Conservation (phyloP, 192 early-diverging fungal genomes). For the Backusella mclennaniae region DNA sequence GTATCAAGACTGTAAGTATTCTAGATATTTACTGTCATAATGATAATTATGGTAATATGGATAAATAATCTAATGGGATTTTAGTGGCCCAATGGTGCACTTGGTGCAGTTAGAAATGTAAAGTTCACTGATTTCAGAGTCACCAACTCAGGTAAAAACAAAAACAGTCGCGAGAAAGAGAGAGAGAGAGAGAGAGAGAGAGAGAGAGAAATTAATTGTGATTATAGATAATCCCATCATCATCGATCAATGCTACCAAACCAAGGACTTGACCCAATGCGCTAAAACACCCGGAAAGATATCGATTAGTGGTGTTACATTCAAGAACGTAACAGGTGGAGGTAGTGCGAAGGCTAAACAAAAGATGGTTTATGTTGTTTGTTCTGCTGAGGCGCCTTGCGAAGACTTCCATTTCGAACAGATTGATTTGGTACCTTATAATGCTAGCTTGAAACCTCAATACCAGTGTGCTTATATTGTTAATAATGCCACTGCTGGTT, state of each 20-base stretch:
- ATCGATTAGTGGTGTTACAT: not conserved
- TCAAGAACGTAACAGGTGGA: not conserved
- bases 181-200: not conserved
- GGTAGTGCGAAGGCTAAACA: not conserved
- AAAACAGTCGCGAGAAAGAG: too few species aligned
- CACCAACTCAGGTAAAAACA: not conserved
- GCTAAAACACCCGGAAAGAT: not conserved
- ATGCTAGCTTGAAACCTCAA: not conserved
- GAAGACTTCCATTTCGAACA: not conserved
- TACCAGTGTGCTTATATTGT: not conserved
- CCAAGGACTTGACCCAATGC: not conserved
- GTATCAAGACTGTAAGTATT: constrained; percentile 2
- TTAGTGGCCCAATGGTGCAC: not conserved
- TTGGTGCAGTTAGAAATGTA: not conserved
- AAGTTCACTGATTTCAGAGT: constrained; percentile 8
- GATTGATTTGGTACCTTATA: not conserved
- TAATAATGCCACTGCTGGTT: not conserved
- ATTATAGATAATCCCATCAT: not conserved
- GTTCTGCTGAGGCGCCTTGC: not conserved
- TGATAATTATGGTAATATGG: not conserved
- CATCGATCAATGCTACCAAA: not conserved
- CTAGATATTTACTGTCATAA: not conserved
- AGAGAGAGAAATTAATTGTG: not conserved
- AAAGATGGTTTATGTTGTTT: not conserved
- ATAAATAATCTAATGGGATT: not conserved